Evolutionary conservation across 164 flowering plant species (phyloP), one percentile per base, ranked within the genome.

Genomic region (Vitis labrusca): DNA sequence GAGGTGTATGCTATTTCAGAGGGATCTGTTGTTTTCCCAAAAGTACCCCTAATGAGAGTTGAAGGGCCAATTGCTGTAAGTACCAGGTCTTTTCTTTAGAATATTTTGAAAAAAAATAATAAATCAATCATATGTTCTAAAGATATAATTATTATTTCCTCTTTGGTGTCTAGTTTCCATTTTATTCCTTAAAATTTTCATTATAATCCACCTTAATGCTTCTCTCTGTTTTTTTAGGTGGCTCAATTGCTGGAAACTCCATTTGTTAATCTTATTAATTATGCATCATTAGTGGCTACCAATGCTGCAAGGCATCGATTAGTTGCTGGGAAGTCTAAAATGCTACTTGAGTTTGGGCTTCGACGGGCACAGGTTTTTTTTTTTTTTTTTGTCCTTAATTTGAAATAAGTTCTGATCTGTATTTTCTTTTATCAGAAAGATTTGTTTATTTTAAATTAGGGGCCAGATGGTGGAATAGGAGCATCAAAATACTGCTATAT

Each of bases 261-360:
- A 27, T 86, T 91, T 80, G 82, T 93, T 63, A 96, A 92, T 82
- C 91, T 96, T 71, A 68, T 93, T 59, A 96, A 96, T 69, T 96
- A 83, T 85, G 95, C 97, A 64, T 96, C 99, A 58, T 75, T 96
- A 71, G 98, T 93, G 50, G 84, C 99, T 50, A 96, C 99, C 64
- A 93, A 96, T 91, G 98, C 99, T 69, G 98, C 98, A 65, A 93
- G 99, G 75, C 99, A 96, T 70, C 90, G 97, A 13, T 85, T 88
- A 82, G 98, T 96, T 80, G 98, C 96, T 60, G 99, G 99, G 67
- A 89, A 92, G 74, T 82, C 91, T 66, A 93, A 96, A 79, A 50
- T 75, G 19, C 82, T 96, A 23, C 94, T 93, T 68, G 99, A 96
- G 80, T 96, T 96, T 86, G 99, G 99, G 61, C 94, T 93, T 65